phyloP scores from a whole-genome alignment of 768 basidiomycete species.

The Lactarius vividus region DNA sequence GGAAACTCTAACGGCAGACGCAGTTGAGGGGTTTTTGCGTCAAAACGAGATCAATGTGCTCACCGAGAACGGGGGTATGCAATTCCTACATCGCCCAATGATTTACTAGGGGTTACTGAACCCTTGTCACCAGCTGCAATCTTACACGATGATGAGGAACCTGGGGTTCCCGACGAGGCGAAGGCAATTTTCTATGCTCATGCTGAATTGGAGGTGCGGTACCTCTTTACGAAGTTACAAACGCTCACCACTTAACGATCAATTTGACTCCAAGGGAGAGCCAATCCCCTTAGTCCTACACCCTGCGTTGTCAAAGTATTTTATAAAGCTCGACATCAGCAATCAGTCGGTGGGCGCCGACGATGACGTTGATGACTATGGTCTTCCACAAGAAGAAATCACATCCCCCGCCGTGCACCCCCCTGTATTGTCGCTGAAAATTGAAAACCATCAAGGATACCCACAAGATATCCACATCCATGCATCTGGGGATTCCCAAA shows the following conservation, averaged over 20 bases:
- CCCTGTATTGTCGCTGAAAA: conserved; percentile 9
- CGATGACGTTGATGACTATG: conserved; percentile 11
- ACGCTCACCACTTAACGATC: not conserved
- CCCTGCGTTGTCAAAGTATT: conserved; percentile 16
- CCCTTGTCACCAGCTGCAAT: conserved; percentile 2
- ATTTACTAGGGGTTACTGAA: not conserved
- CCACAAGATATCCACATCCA: conserved; percentile 9
- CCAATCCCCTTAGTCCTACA: conserved; percentile 17
- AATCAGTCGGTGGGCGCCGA: not conserved
- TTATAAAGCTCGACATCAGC: conserved; percentile 16
- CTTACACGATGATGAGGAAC: conserved; percentile 12
- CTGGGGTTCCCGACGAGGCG: not conserved
- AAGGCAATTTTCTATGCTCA: conserved; percentile 18
- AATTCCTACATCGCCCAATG: not conserved
- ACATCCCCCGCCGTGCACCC: conserved; percentile 9
- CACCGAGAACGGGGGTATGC: conserved; percentile 16
- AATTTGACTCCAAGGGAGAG: conserved; percentile 11
- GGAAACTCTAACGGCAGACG: conserved; percentile 18
- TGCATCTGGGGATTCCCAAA: not conserved
- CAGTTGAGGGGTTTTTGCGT: conserved; percentile 13
- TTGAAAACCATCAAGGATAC: conserved; percentile 20
- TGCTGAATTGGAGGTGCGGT: conserved; percentile 12
- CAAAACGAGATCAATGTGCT: conserved; percentile 16
- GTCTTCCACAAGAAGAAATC: conserved; percentile 17
- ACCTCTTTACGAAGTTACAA: no score